Percentiles rank a stretch among this genome's conserved stretches.
phyloP scores from a whole-genome alignment of 805 yeast species.

The Zygotorulaspora florentina region DNA sequence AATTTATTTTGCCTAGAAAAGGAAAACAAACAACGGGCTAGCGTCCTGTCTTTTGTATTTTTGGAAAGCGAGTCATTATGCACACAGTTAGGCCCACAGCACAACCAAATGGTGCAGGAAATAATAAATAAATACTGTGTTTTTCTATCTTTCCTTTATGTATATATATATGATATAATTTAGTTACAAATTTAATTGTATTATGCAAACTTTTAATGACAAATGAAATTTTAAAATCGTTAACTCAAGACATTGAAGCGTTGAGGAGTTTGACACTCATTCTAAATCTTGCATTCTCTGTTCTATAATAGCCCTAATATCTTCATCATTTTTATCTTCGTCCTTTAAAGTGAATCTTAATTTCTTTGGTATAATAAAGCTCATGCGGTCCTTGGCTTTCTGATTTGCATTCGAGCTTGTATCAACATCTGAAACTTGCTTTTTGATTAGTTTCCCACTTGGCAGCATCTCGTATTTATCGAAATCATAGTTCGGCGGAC shows the following conservation, averaged over 20 bases:
- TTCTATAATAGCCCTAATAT: conserved; percentile 53
- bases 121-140: background rate
- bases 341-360: conserved; percentile 35
- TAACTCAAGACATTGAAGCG: background rate
- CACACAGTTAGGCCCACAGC: background rate
- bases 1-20: background rate
- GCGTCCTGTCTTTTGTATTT: background rate
- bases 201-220: conserved; percentile 1
- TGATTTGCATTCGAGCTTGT: conserved; percentile 10
- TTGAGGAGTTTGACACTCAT: conserved; percentile 4
- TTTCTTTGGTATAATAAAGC: conserved; percentile 31
- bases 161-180: conserved; percentile 2
- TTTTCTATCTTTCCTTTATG: background rate
- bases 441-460: conserved; percentile 61
- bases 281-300: conserved; percentile 41
- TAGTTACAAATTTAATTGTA: conserved; percentile 4
- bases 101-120: background rate
- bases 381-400: conserved; percentile 1
- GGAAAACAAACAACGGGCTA: background rate
- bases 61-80: background rate
- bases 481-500: conserved; percentile 17
- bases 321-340: conserved; percentile 36
- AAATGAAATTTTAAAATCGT: background rate
- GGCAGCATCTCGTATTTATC: conserved; percentile 58
- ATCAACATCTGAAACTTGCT: conserved; percentile 23